phyloP scores from a whole-genome alignment of 108 stramenopile genomes.

The Cyclotella baltica region DNA sequence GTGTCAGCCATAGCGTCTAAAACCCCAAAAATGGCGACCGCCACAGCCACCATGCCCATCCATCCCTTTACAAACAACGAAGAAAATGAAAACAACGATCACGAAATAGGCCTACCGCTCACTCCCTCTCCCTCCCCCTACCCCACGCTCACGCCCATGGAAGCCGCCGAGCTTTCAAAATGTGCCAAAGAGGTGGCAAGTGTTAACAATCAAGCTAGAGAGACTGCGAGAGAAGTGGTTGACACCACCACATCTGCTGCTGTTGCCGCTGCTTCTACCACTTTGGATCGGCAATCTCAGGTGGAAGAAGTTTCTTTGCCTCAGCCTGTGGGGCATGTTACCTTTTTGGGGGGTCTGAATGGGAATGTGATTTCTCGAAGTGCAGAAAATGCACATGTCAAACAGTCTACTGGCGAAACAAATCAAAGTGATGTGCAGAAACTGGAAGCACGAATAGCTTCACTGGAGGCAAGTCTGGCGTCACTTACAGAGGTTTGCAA shows the following conservation, averaged over 20 bases:
- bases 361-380: background rate
- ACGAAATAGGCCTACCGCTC: background rate
- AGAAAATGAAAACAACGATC: background rate
- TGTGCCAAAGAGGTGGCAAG: background rate
- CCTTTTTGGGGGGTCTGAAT: background rate
- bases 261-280: no score
- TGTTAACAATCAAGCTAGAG: background rate
- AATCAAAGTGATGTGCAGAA: background rate
- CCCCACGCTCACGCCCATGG: background rate
- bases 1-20: no score
- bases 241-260: no score
- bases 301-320: no score
- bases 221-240: background rate
- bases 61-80: background rate
- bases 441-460: background rate
- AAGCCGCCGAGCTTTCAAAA: background rate
- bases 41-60: conserved; percentile 1
- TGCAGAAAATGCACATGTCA: no score
- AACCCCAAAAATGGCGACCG: conserved; percentile 9
- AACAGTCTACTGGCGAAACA: no score
- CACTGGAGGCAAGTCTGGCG: background rate
- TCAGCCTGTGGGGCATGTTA: no score
- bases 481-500: conserved; percentile 6
- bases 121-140: background rate
- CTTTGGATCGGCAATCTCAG: no score